Conservation (phyloP, 2,329 filamentous ascomycete genomes). For the Monilinia aucupariae region DNA sequence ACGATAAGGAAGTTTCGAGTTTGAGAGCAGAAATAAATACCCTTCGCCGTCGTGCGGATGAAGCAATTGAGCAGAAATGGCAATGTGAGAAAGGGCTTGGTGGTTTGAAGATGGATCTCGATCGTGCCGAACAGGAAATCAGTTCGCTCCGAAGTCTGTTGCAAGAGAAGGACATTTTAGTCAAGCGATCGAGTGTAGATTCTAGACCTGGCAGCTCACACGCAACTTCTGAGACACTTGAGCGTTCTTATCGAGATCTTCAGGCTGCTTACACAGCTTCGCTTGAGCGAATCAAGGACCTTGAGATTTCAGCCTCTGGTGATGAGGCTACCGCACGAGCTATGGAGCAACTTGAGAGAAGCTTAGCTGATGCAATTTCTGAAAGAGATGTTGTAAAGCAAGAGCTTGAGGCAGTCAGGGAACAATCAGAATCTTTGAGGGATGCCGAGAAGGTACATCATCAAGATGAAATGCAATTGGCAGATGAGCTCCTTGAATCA, state of each 20-base stretch:
- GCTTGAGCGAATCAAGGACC: constrained; percentile 58
- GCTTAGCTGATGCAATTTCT: constrained; percentile 61
- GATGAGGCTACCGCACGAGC: constrained; percentile 59
- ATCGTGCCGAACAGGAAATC: constrained; percentile 91
- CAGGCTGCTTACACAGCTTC: constrained; percentile 65
- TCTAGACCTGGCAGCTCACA: constrained; percentile 40
- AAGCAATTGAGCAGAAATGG: constrained; percentile 93
- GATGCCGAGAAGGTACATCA: constrained; percentile 51
- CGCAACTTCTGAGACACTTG: constrained; percentile 65
- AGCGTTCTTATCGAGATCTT: constrained; percentile 68
- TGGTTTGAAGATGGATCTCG: constrained; percentile 92
- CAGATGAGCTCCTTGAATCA: constrained; percentile 65
- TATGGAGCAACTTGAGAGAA: constrained; percentile 60
- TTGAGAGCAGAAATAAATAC: constrained; percentile 80
- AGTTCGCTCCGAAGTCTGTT: constrained; percentile 72
- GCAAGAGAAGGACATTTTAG: constrained; percentile 74
- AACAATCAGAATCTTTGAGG: constrained; percentile 55
- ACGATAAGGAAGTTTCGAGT: constrained; percentile 74
- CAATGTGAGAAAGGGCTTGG: constrained; percentile 86
- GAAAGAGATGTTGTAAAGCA: constrained; percentile 68
- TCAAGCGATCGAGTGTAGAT: constrained; percentile 46
- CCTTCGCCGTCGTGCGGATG: constrained; percentile 80
- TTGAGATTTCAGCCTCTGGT: constrained; percentile 48
- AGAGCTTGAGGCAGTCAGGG: constrained; percentile 57
- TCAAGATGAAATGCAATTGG: constrained; percentile 57